These are phyloP conservation scores for Corymbia citriodora DNA, from an alignment of 441 rosid species.

Conservation along the genomic window DNA sequence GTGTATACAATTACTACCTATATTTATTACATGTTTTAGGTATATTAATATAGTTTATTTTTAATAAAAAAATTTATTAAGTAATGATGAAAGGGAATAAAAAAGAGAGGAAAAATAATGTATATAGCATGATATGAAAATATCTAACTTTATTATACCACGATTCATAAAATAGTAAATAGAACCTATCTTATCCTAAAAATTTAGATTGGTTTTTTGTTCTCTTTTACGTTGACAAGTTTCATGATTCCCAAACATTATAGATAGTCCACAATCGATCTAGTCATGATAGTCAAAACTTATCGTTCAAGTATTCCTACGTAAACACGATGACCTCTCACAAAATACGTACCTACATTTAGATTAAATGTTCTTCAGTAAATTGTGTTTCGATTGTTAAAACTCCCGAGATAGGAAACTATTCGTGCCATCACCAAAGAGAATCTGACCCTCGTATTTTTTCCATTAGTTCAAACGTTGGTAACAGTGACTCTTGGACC, in stretches of 20 bases:
- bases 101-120: too few species aligned
- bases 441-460: background rate
- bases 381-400: background rate
- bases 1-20: accelerated
- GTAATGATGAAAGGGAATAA: background rate
- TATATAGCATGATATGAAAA: too few species aligned
- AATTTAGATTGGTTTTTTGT: background rate
- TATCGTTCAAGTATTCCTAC: background rate
- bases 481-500: background rate
- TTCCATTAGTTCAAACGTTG: background rate
- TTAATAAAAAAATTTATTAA: accelerated
- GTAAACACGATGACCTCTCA: background rate
- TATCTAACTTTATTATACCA: accelerated
- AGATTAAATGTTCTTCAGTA: background rate
- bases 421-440: background rate
- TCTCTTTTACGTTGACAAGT: background rate
- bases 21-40: background rate
- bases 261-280: background rate
- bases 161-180: accelerated
- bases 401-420: background rate
- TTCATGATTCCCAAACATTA: background rate
- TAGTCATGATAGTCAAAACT: background rate
- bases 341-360: background rate
- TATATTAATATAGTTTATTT: too few species aligned
- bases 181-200: background rate